These are phyloP conservation scores for Barbarea vulgaris DNA, from an alignment of 345 rosid species.

Conservation along the genomic window DNA sequence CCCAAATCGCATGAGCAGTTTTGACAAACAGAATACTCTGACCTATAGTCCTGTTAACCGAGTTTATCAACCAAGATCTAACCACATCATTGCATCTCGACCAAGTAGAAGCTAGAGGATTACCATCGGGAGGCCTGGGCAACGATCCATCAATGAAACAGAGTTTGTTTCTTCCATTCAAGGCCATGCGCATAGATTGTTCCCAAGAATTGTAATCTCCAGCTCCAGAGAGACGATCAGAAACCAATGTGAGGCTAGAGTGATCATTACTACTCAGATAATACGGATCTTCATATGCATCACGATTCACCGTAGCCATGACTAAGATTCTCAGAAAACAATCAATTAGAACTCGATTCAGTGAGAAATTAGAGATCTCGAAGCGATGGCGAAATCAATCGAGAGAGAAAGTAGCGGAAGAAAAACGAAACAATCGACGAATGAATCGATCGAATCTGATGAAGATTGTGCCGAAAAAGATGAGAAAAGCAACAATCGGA, in stretches of 20 bases:
- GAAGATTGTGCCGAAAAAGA: no score
- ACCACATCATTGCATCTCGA: not conserved
- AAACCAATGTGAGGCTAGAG: fast-evolving
- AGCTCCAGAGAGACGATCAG: not conserved
- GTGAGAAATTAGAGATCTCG: no score
- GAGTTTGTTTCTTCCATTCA: not conserved
- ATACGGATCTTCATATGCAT: not conserved
- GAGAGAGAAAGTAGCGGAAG: no score
- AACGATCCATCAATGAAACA: not conserved
- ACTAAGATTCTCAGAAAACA: no score
- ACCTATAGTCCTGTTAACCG: not conserved
- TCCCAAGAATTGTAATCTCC: not conserved
- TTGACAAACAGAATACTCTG: not conserved
- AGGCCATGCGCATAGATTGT: not conserved
- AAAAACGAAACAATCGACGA: no score
- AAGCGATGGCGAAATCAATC: no score
- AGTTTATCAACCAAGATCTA: not conserved
- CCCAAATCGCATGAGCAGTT: not conserved
- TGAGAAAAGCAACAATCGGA: no score
- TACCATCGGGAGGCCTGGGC: fast-evolving
- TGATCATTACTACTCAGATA: not conserved
- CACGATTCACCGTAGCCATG: not conserved
- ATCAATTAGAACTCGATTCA: no score
- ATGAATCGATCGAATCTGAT: no score
- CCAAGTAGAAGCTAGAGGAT: not conserved